Conservation (phyloP, 129 eudicot genomes). For the Oenanthe sinensis region DNA sequence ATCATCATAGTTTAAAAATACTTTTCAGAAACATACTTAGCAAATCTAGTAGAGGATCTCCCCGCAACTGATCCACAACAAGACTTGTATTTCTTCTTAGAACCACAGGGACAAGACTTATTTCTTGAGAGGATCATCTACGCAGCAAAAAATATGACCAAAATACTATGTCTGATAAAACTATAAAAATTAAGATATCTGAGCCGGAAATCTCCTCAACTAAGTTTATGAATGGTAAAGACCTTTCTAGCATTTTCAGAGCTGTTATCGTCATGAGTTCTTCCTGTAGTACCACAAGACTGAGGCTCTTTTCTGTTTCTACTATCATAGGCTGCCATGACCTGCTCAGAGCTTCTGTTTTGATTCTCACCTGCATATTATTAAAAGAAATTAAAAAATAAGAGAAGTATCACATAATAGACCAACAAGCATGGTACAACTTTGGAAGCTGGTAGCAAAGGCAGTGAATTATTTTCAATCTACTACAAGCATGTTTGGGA, state of each 20-base stretch:
- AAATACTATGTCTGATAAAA: background rate
- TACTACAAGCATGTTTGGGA: background rate
- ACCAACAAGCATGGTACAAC: background rate
- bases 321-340: conserved; percentile 19
- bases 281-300: conserved; percentile 27
- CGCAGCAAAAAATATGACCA: conserved; percentile 6
- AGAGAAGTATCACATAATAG: background rate
- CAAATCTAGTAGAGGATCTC: conserved; percentile 44
- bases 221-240: background rate
- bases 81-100: conserved; percentile 86
- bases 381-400: background rate
- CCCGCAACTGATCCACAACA: conserved; percentile 76
- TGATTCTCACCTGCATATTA: conserved; percentile 33
- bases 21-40: conserved; percentile 43
- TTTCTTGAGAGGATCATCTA: conserved; percentile 65
- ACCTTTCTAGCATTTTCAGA: conserved; percentile 57
- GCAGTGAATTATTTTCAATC: background rate
- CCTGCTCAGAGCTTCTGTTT: conserved; percentile 21
- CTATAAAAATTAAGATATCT: background rate
- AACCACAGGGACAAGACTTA: conserved; percentile 88
- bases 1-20: background rate
- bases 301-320: conserved; percentile 18
- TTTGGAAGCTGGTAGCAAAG: background rate
- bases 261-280: conserved; percentile 19
- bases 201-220: background rate